phyloP scores from a whole-genome alignment of 306 rosid genomes.

The Citrullus mucosospermus region DNA sequence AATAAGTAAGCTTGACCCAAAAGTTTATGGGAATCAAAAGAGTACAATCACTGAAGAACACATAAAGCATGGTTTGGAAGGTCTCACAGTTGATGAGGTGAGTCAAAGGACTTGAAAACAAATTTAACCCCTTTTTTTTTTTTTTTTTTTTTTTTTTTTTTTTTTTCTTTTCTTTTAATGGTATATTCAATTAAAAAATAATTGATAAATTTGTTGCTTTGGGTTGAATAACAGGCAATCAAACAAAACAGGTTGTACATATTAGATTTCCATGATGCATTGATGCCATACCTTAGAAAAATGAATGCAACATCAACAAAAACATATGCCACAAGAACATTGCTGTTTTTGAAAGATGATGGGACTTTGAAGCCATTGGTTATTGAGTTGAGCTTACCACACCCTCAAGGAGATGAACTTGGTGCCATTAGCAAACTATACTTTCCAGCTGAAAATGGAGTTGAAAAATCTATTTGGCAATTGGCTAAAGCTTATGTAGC shows the following conservation, averaged over 20 bases:
- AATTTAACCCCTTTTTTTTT: neutral
- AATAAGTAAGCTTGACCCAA: constrained; percentile 42
- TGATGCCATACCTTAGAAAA: constrained; percentile 53
- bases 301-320: constrained; percentile 55
- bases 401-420: constrained; percentile 33
- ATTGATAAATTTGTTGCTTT: neutral
- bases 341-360: constrained; percentile 45
- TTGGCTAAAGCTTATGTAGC: constrained; percentile 74
- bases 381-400: constrained; percentile 71
- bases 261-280: constrained; percentile 61
- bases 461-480: constrained; percentile 50
- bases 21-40: constrained; percentile 47
- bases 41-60: constrained; percentile 45
- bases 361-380: constrained; percentile 66
- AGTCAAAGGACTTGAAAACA: neutral
- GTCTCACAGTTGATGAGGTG: constrained; percentile 51
- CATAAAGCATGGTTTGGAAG: constrained; percentile 37
- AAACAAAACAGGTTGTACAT: constrained; percentile 42
- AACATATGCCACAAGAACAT: constrained; percentile 57
- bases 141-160: neutral
- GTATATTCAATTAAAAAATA: neutral
- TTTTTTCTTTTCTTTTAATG: neutral
- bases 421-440: constrained; percentile 52
- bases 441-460: constrained; percentile 44
- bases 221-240: constrained; percentile 40